Evolutionary conservation across 2,329 filamentous ascomycete genomes (phyloP).

Genomic region (Coccinonectria pachysandricola): DNA sequence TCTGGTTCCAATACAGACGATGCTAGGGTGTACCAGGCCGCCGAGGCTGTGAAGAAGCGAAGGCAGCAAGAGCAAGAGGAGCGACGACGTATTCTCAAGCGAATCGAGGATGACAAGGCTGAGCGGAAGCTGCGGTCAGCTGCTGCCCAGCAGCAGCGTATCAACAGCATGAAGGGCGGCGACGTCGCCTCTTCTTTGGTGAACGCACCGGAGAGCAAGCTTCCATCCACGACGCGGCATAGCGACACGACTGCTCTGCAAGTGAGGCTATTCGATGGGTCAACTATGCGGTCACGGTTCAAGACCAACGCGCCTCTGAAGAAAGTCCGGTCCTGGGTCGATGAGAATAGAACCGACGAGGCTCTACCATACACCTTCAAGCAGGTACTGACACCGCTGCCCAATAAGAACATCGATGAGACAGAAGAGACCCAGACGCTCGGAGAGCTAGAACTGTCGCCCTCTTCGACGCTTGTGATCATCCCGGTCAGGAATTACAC

Average conservation of each 20-base stretch:
- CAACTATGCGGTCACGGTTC: constrained; percentile 65
- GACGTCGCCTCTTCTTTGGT: constrained; percentile 21
- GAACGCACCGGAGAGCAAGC: constrained; percentile 23
- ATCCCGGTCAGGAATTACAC: constrained; percentile 51
- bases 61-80: constrained; percentile 59
- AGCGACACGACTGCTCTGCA: constrained; percentile 48
- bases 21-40: constrained; percentile 33
- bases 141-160: constrained; percentile 33
- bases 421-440: constrained; percentile 64
- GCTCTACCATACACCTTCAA: constrained; percentile 70
- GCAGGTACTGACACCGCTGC: constrained; percentile 67
- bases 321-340: constrained; percentile 70
- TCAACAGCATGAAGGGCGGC: constrained; percentile 18
- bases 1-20: constrained; percentile 21
- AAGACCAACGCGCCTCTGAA: constrained; percentile 50
- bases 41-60: constrained; percentile 48
- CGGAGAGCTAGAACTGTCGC: constrained; percentile 59
- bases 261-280: constrained; percentile 75
- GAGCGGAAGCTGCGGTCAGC: constrained; percentile 51
- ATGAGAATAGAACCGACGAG: constrained; percentile 46
- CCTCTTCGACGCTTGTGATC: constrained; percentile 74
- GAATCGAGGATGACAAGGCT: constrained; percentile 67
- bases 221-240: constrained; percentile 17
- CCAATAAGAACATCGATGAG: constrained; percentile 63
- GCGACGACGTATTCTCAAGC: constrained; percentile 58